Base-by-base conservation (phyloP, 306 rosid genomes). In the Quillaja saponaria region DNA sequence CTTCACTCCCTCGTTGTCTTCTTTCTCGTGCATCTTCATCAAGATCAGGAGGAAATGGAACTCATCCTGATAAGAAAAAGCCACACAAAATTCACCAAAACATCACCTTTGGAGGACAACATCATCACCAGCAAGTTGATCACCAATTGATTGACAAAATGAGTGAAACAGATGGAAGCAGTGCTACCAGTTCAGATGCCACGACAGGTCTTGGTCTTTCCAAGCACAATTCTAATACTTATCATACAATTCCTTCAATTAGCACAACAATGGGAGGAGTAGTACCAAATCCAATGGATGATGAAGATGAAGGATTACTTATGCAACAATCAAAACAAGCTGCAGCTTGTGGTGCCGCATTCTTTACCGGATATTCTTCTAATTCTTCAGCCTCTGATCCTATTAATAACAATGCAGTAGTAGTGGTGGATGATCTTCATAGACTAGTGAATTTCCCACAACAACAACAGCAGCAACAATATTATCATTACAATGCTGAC, bases 1-100 rank as follows among this genome's bases (percentile, higher is more conserved):
- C 95, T 0, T 91, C 96, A 7, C 90, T 88, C 47, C 96, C 97
- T 56, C 97, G 97, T 0, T 81, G 82, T 42, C 83, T 92, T n/a
- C 80, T 83, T 10, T 77, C 87, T 0, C 31, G 84, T 58, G 80
- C 95, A n/a, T 80, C 89, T 4, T 72, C 90, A 6, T 82, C 92
- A 0, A 54, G 83, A 51, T 49, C 54, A 35, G 40, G 7, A 39
- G 31, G 31, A 2, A 2, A 25, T 1, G 31, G 31, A 25, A 65
- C 79, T 16, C 71, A 28, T 11, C 31, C 61, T 1, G 58, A 61
- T 15, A 73, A 62, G 31, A 63, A 42, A 16, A 81, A 75, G 61
- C 79, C 76, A 44, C 61, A 48, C 14, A 68, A 73, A 40, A 41
- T 59, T 64, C 76, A 59, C 0, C 73, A 66, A 4, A 40, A 71